Conservation (phyloP, 176 grass and related monocot genomes). For the Oryza australiensis region DNA sequence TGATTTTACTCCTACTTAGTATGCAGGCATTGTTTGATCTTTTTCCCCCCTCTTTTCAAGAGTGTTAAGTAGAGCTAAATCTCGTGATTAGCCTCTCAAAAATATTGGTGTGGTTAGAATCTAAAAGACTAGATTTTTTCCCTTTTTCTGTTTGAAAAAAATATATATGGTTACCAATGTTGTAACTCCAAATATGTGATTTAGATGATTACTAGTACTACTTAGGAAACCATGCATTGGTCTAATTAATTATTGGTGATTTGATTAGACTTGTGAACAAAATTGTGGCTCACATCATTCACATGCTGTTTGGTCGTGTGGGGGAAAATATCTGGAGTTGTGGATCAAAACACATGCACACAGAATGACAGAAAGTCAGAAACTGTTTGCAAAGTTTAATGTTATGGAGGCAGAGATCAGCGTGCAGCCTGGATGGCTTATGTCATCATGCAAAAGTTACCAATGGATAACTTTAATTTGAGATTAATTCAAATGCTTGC, state of each 20-base stretch:
- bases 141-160: neutral
- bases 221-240: neutral
- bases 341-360: neutral
- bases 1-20: neutral
- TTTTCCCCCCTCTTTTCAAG: neutral
- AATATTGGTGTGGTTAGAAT: neutral
- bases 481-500: too few relatives aligned
- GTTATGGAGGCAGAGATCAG: neutral
- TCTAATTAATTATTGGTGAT: neutral
- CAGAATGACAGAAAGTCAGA: neutral
- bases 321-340: neutral
- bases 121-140: neutral
- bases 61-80: neutral
- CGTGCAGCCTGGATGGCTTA: neutral
- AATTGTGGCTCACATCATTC: neutral
- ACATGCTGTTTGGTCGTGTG: neutral
- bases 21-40: neutral
- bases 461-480: too few relatives aligned
- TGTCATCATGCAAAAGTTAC: neutral
- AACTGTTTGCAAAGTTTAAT: neutral
- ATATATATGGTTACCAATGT: neutral
- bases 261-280: neutral
- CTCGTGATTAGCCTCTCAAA: conserved; percentile 7
- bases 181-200: neutral
- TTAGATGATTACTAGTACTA: neutral